Conservation (phyloP, 2,329 filamentous ascomycete genomes). For the Fusarium verticillioides region DNA sequence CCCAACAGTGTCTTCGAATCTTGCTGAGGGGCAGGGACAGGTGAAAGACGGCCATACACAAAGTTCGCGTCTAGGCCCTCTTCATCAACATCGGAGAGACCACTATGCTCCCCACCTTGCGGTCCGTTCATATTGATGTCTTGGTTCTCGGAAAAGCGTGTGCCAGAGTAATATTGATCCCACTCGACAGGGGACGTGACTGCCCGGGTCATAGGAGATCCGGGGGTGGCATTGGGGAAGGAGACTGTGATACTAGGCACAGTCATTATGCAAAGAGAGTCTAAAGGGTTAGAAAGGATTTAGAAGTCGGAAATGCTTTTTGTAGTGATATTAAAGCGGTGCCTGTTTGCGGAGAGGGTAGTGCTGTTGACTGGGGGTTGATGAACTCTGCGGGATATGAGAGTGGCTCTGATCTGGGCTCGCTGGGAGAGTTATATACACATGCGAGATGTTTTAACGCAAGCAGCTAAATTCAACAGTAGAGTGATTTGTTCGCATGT, state of each 20-base stretch:
- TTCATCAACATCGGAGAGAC: neutral
- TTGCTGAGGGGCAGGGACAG: neutral
- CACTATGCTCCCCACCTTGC: accelerated
- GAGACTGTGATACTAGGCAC: neutral
- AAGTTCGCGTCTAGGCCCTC: neutral
- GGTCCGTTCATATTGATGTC: neutral
- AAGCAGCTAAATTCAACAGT: neutral
- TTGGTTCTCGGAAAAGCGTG: neutral
- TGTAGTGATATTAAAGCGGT: neutral
- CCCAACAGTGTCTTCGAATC: neutral
- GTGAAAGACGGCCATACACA: neutral
- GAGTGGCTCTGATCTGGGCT: neutral
- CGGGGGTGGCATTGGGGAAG: neutral
- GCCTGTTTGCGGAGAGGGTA: neutral
- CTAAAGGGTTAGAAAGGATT: too few relatives aligned
- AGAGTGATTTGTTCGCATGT: neutral
- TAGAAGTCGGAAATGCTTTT: neutral
- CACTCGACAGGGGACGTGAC: neutral
- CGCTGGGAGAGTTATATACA: neutral
- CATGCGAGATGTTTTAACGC: accelerated
- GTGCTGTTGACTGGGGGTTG: neutral
- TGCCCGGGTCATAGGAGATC: neutral
- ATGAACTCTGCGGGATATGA: neutral
- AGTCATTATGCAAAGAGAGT: neutral
- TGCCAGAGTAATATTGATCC: neutral